Percentiles rank a stretch among this genome's conserved stretches.
These are phyloP conservation scores for Pichia scutulata DNA, from an alignment of 805 yeast genomes.

Conservation along the genomic window DNA sequence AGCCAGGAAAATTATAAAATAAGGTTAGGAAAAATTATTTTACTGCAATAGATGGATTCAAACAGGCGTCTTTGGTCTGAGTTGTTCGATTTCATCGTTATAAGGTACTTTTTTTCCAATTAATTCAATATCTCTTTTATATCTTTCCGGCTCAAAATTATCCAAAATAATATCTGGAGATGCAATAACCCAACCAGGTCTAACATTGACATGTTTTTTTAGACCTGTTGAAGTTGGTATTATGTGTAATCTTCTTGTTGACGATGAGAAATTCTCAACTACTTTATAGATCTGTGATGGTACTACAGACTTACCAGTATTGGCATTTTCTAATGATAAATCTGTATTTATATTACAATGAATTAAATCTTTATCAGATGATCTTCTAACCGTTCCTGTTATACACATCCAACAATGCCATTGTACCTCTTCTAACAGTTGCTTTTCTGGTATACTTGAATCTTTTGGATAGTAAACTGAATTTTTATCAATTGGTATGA, in stretches of 20 bases:
- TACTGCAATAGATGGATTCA: constrained; percentile 1
- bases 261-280: constrained; percentile 82
- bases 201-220: constrained; percentile 51
- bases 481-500: constrained; percentile 58
- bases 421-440: constrained; percentile 60
- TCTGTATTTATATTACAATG: constrained; percentile 93
- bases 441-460: constrained; percentile 35
- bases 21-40: too few relatives aligned
- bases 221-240: constrained; percentile 67
- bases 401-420: constrained; percentile 99
- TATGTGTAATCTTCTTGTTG: constrained; percentile 76
- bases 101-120: constrained; percentile 57
- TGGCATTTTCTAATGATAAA: constrained; percentile 55
- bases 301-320: constrained; percentile 38
- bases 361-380: constrained; percentile 74
- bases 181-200: constrained; percentile 89
- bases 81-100: constrained; percentile 62
- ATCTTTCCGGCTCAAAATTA: constrained; percentile 50
- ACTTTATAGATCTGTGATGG: constrained; percentile 75
- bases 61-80: constrained; percentile 78
- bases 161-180: constrained; percentile 75
- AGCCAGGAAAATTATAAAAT: too few relatives aligned
- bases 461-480: constrained; percentile 62
- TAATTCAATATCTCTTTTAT: constrained; percentile 34
- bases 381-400: constrained; percentile 86